Base-by-base conservation (phyloP, 1,284 basidiomycete genomes). In the Puccinia triticina region DNA sequence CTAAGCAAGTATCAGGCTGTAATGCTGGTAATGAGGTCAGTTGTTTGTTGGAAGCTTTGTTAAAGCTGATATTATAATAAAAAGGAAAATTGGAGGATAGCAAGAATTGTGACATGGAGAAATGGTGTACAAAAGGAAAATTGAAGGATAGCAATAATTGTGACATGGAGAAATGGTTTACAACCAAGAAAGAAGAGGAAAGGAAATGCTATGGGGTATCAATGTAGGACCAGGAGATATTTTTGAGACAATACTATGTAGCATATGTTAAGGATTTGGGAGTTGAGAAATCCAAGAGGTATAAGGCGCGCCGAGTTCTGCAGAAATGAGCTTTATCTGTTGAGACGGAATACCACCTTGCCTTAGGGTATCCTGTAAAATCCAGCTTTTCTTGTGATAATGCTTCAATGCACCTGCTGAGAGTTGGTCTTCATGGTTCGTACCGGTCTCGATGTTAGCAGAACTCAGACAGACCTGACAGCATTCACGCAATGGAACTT, bases 321-420 rank as follows among this genome's bases (percentile, higher is more conserved):
- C 53, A 21, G 72, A 50, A 32, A 74, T 74, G 3, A 53, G 48
- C 18, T 74, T 74, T 11, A 74, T 53, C 18, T 29, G 48, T 55
- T 74, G 72, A 74, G 26, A 48, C 18, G 72, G 72, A 14, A 74
- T 53, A 2, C 72, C 72, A 21, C 48, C 72, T 74, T 50, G 53
- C 48, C 32, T 74, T 23, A 74, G 23, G 46, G 53, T 74, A 74
- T 74, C 72, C 32, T 48, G 43, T 34, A 74, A 74, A 29, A 74
- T 48, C 48, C 72, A 74, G 32, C 43, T 74, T 74, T 74, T 46
- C 23, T 23, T 55, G 32, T 74, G 21, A 74, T 53, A 48, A 18
- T 74, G 72, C 32, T 53, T 74, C 7, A 74, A 32, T 21, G 72
- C 72, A 23, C 72, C 72, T n/a, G 43, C 0, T 26, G 72, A 74